Evolutionary conservation across 2,329 filamentous ascomycete genomes (phyloP).

Genomic region (Aspergillus candidus): DNA sequence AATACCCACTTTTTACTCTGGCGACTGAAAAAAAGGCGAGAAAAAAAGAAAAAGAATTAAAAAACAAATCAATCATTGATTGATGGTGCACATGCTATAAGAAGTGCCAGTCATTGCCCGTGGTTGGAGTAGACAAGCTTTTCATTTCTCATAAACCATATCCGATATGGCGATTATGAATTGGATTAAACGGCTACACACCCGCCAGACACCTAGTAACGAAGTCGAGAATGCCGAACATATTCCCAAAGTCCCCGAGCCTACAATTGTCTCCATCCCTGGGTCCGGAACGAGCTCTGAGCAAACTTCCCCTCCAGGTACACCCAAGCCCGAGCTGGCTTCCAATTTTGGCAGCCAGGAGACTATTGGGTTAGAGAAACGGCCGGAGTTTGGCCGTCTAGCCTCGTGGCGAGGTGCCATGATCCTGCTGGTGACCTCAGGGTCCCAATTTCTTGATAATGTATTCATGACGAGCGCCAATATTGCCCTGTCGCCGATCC

Average conservation of each 20-base stretch:
- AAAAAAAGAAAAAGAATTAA: no score
- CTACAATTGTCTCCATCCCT: constrained; percentile 12
- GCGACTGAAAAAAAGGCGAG: not conserved
- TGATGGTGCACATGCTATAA: no score
- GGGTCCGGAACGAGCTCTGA: constrained; percentile 8
- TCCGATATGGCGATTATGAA: not conserved
- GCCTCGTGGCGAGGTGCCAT: constrained; percentile 35
- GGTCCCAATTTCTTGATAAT: constrained; percentile 41
- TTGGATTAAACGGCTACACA: not conserved
- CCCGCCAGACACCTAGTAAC: not conserved
- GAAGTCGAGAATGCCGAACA: no score
- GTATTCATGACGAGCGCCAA: constrained; percentile 42
- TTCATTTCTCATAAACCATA: no score
- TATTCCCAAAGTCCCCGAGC: constrained; percentile 12
- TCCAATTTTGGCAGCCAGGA: constrained; percentile 16
- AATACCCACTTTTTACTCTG: constrained; percentile 6
- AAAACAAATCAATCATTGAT: no score
- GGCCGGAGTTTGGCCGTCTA: constrained; percentile 30
- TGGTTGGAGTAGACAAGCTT: no score
- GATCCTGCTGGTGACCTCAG: constrained; percentile 37
- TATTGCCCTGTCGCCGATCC: constrained; percentile 38
- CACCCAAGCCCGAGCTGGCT: constrained; percentile 4
- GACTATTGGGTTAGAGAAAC: constrained; percentile 15
- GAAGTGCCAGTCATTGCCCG: no score
- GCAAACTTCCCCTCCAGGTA: constrained; percentile 8